phyloP scores from a whole-genome alignment of 352 stramenopile genomes.

The Globisporangium cystogenes region DNA sequence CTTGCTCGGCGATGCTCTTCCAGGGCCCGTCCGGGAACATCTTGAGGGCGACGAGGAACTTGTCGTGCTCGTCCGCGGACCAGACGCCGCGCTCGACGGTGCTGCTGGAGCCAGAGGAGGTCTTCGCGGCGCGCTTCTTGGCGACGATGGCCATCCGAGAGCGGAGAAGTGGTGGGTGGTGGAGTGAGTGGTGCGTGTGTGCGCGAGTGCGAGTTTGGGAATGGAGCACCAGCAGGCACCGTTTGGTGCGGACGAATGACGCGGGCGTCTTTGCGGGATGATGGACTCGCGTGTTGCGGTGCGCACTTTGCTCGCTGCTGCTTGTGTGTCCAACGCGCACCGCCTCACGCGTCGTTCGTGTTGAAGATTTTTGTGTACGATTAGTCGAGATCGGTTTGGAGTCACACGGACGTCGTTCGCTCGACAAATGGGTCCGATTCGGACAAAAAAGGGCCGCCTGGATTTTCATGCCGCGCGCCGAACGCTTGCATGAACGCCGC shows the following conservation, averaged over 20 bases:
- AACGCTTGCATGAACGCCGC: too few species aligned
- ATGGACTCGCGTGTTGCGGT: background rate
- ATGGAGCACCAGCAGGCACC: background rate
- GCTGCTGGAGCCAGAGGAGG: background rate
- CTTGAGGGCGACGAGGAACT: slow-evolving; percentile 24
- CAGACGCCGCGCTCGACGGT: slow-evolving; percentile 14
- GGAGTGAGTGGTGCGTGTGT: background rate
- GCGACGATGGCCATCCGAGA: background rate
- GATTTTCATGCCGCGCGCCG: background rate
- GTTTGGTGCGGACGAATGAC: background rate
- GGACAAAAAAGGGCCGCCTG: background rate
- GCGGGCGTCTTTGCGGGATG: too few species aligned
- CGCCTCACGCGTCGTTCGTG: too few species aligned
- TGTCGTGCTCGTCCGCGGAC: slow-evolving; percentile 31
- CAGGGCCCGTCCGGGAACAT: slow-evolving; percentile 28
- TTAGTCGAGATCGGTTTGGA: background rate
- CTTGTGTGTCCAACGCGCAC: background rate
- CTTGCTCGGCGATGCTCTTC: slow-evolving; percentile 21
- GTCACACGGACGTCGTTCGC: background rate
- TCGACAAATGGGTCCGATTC: too few species aligned
- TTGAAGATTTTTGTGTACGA: too few species aligned
- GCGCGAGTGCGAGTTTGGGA: background rate
- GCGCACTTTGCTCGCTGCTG: background rate
- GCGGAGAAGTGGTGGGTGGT: background rate
- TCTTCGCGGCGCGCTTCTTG: background rate